Evolutionary conservation across 371 early-diverging fungal species (phyloP), one percentile per base, ranked within the genome.

Genomic region (Synchytrium microbalum): DNA sequence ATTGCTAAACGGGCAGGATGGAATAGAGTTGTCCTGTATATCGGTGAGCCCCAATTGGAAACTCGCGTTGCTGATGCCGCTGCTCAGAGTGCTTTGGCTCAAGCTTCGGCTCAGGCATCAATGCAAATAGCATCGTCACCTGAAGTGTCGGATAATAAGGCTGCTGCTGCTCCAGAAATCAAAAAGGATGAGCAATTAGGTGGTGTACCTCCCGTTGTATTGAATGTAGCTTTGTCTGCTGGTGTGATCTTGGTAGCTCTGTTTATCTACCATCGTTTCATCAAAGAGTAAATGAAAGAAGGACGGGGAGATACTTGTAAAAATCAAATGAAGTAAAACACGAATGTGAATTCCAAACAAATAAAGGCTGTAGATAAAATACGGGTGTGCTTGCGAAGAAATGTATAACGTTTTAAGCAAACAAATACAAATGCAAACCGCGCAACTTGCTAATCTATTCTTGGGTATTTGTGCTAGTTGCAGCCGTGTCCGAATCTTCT

Each of bases 1-100:
- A 79, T 92, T 69, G 90, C 95, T 53, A 82, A 82, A 60, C 83
- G 86, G 63, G 79, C 80, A 33, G 89, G 87, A 26, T 85, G 85
- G 71, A 84, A 83, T 60, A 87, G 92, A 38, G 86, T 93, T n/a
- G 77, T 89, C 71, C 72, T 95, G 59, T 83, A 79, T 68, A 76
- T 84, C 19, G 78, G 82, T 13, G 86, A 84, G 58, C 69, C 67
- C 13, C 5, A 24, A 56, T 19, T 38, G 46, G 46, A 38, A 19
- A 38, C 46, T 5, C 5, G 46, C 5, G 46, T 38, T 38, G 46
- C 46, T 38, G 46, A 19, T 19, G 19, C 46, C 19, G 46, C 46
- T 38, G 46, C 46, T 38, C 46, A 38, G 19, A 5, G 5, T 5
- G 46, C 46, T 38, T 10, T 19, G 46, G 46, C 46, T 38, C 46